Base-by-base conservation (phyloP, 1,284 basidiomycete species). In the Marasmius tenuissimus region DNA sequence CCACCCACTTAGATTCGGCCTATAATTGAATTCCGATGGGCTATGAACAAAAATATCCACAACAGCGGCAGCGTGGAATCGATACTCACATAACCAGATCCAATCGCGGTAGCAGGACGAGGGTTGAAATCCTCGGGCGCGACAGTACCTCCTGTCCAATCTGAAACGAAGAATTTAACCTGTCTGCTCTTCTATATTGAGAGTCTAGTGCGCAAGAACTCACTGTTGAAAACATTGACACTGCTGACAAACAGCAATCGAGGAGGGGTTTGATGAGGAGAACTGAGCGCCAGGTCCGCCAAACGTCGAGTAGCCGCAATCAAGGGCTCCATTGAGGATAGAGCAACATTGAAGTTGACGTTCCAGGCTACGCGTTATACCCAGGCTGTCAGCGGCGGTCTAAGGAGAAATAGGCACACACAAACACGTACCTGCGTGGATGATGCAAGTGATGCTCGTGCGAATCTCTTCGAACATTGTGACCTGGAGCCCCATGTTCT, bases 241-340 rank as follows among this genome's bases (percentile, higher is more conserved):
- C 67, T 68, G 59, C 72, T 73, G 6, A 67, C 65, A 61, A 73
- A 73, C 4, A 73, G 37, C 10, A 75, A 40, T 2, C 61, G 59
- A 18, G 72, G 68, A 10, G 70, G 67, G 1, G 50, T 56, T 4
- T 57, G 27, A 51, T 62, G 67, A 4, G 66, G 63, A 4, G 72
- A 69, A 1, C 59, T 51, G 1, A 71, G 63, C 4, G 71, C 68
- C 6, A 73, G 62, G 55, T 73, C 69, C 38, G 72, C 57, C 22
- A 75, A 61, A 22, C 60, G 57, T 1, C 70, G 66, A 3, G 72
- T 66, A 6, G 71, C 69, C 20, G 62, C 53, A 10, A 74, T 57
- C 22, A 67, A 55, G 27, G 66, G 63, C 57, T 72, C 69, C 61
- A 73, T 70, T 0, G 72, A 68, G 0, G 62, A 37, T 8, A 75